phyloP scores from a whole-genome alignment of 768 basidiomycete genomes.

The Suillus subalutaceus region DNA sequence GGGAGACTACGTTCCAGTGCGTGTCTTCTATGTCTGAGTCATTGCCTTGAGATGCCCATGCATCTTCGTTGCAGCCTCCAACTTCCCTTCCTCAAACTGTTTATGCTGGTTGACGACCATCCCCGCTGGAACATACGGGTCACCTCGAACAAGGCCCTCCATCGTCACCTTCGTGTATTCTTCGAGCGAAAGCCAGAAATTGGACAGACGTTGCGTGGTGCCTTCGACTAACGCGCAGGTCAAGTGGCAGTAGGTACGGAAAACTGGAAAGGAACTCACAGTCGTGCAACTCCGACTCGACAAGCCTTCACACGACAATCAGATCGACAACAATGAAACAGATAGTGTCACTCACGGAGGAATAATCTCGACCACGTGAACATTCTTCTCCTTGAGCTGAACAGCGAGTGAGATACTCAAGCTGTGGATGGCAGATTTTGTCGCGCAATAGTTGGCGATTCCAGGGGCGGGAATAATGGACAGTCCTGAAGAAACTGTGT shows the following conservation, averaged over 20 bases:
- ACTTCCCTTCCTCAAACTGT: constrained; percentile 33
- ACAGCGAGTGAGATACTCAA: constrained; percentile 48
- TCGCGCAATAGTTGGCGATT: constrained; percentile 55
- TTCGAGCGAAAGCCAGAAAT: constrained; percentile 59
- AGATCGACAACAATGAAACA: constrained; percentile 12
- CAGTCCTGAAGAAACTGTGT: constrained; percentile 57
- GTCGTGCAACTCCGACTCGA: constrained; percentile 66
- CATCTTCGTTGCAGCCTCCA: constrained; percentile 18
- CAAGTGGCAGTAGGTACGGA: constrained; percentile 31
- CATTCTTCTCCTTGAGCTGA: constrained; percentile 50
- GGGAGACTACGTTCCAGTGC: not conserved
- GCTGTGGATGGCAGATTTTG: constrained; percentile 60
- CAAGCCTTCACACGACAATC: constrained; percentile 40
- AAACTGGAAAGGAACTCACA: constrained; percentile 35
- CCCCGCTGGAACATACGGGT: constrained; percentile 33
- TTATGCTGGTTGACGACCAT: constrained; percentile 18
- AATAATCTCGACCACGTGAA: constrained; percentile 58
- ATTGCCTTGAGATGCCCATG: not conserved
- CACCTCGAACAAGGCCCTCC: constrained; percentile 41
- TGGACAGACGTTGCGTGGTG: constrained; percentile 48
- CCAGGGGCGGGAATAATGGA: constrained; percentile 45
- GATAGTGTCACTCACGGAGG: constrained; percentile 49
- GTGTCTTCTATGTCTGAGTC: not conserved
- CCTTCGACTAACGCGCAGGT: constrained; percentile 59
- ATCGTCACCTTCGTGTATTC: constrained; percentile 45